A percentile compares a stretch with the other conserved stretches of the same genome.
Evolutionary conservation across 805 yeast genomes (phyloP).

Genomic region (Yarrowia sp.): DNA sequence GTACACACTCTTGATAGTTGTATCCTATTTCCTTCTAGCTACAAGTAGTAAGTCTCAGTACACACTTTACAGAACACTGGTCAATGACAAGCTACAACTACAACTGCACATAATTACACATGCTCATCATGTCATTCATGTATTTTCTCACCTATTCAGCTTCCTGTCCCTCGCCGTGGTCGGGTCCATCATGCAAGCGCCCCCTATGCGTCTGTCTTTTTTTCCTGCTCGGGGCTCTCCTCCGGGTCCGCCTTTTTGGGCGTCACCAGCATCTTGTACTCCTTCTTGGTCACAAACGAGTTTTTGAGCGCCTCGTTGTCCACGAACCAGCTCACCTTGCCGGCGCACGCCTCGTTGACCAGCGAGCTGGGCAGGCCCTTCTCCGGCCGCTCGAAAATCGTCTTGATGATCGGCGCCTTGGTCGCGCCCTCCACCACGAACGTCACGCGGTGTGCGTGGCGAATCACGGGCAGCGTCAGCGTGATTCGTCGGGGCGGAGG

Average conservation of each 20-base stretch:
- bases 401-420: slow-evolving; percentile 87
- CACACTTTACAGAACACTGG: too few relatives aligned
- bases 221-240: background rate
- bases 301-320: slow-evolving; percentile 89
- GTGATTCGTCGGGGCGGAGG: slow-evolving; percentile 87
- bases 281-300: slow-evolving; percentile 67
- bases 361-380: slow-evolving; percentile 92
- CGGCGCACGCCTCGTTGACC: slow-evolving; percentile 95
- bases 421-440: slow-evolving; percentile 96
- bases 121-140: background rate
- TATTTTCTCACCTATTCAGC: background rate
- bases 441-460: slow-evolving; percentile 88
- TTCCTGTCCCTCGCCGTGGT: background rate
- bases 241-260: background rate
- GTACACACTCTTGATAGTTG: too few relatives aligned
- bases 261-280: slow-evolving; percentile 56
- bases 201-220: background rate
- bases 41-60: too few relatives aligned
- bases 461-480: slow-evolving; percentile 87
- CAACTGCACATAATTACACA: too few relatives aligned
- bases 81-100: background rate
- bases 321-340: slow-evolving; percentile 95
- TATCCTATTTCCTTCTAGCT: too few relatives aligned
- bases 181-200: background rate
- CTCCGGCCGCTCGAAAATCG: slow-evolving; percentile 94